Conservation (phyloP, 768 basidiomycete species). For the Russula olivacea region DNA sequence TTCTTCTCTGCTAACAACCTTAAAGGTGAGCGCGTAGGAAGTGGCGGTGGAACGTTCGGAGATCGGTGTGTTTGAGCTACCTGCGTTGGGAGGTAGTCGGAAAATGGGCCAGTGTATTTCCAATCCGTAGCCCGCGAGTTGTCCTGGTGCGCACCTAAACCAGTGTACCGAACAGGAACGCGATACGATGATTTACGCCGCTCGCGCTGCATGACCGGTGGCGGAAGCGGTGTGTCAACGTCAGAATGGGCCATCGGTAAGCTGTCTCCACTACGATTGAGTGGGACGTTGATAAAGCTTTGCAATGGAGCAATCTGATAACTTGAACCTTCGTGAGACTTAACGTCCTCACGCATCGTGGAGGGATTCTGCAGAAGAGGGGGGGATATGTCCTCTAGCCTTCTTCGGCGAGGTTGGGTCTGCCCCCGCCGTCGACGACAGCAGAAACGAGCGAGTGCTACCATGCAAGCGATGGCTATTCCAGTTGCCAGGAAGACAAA, state of each 20-base stretch:
- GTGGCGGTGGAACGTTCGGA: slow-evolving; percentile 29
- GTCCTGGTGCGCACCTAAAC: background rate
- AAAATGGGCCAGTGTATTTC: slow-evolving; percentile 23
- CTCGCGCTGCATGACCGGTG: background rate
- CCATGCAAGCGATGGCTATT: slow-evolving; percentile 43
- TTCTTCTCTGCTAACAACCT: slow-evolving; percentile 1
- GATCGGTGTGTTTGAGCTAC: slow-evolving; percentile 18
- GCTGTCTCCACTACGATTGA: slow-evolving; percentile 2
- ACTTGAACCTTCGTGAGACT: background rate
- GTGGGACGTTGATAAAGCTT: background rate
- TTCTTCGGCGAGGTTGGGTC: background rate
- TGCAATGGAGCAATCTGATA: background rate
- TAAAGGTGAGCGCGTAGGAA: slow-evolving; percentile 21
- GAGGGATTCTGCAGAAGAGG: slow-evolving; percentile 34
- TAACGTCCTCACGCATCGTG: slow-evolving; percentile 11
- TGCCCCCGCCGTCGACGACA: slow-evolving; percentile 39
- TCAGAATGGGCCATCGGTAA: background rate
- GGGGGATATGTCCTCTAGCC: slow-evolving; percentile 25
- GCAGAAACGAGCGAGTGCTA: slow-evolving; percentile 41
- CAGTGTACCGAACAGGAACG: slow-evolving; percentile 12
- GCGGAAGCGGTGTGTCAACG: background rate
- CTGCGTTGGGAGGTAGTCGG: slow-evolving; percentile 18
- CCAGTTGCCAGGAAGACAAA: slow-evolving; percentile 71
- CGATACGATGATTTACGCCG: slow-evolving; percentile 7
- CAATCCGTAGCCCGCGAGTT: background rate